These are phyloP conservation scores for Trichoderma harzianum DNA, from an alignment of 2,329 filamentous ascomycete genomes.

Conservation along the genomic window DNA sequence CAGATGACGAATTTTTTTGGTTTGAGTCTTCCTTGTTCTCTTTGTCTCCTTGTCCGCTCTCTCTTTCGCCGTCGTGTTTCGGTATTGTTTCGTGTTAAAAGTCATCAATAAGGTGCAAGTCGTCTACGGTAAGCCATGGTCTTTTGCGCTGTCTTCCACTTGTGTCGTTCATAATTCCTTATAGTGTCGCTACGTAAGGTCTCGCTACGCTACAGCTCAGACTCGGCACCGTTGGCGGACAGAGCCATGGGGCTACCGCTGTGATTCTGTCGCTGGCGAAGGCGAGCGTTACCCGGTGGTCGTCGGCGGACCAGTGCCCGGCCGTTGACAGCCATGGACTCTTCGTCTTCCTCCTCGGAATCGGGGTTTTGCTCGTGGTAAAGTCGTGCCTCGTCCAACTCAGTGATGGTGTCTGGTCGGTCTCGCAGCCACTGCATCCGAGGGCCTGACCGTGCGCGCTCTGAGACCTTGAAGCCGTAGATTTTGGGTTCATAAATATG, in stretches of 20 bases:
- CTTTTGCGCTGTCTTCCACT: neutral
- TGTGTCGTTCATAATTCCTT: neutral
- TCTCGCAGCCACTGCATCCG: constrained; percentile 95
- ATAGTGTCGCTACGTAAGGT: constrained; percentile 16
- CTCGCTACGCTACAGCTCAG: constrained; percentile 44
- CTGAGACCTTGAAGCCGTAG: constrained; percentile 93
- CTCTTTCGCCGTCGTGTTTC: neutral
- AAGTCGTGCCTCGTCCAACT: constrained; percentile 74
- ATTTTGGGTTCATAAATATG: constrained; percentile 94
- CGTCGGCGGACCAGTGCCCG: constrained; percentile 42
- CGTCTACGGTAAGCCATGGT: neutral
- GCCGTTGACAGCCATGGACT: constrained; percentile 44
- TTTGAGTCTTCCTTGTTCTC: neutral
- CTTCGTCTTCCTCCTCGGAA: constrained; percentile 59
- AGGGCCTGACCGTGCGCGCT: constrained; percentile 83
- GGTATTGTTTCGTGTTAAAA: neutral
- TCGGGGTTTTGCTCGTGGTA: constrained; percentile 53
- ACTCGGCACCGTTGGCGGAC: constrained; percentile 56
- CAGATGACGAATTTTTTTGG: neutral
- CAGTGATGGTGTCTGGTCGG: constrained; percentile 73
- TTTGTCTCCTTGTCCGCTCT: neutral
- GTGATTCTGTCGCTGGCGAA: constrained; percentile 44
- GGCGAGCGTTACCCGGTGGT: constrained; percentile 40
- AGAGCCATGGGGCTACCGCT: constrained; percentile 57
- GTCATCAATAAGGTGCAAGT: constrained; percentile 5